Base-by-base conservation (phyloP, 2,329 filamentous ascomycete genomes). In the Aspergillus puulaauensis region DNA sequence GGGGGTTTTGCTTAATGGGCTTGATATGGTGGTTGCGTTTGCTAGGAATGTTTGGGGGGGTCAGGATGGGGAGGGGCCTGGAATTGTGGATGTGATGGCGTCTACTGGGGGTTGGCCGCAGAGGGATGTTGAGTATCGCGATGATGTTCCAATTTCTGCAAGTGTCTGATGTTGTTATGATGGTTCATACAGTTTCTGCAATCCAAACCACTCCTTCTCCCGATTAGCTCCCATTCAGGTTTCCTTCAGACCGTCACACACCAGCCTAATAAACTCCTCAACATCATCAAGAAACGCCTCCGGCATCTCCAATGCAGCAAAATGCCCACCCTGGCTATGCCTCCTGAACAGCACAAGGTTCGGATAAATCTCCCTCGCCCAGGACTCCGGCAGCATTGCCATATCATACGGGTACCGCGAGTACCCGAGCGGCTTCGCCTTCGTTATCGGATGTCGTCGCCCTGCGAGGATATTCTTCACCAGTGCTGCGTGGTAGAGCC, bases 251-350 rank as follows among this genome's bases (percentile, higher is more conserved):
- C 4, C 17, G 1, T 21, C 17, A 2, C 40, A 5, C 2, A 70
- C 64, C 50, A 68, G 64, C 9, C 65, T 54, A 11, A 73, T 62
- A 60, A 75, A 76, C 3, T 64, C 64, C 58, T 74, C 73, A 43
- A 81, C 65, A 52, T 79, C 78, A 11, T 73, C 73, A 60, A 80
- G 77, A 46, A 83, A 63, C 1, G 74, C 66, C 57, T 73, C 64
- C 0, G 76, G 75, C 21, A 77, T 74, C 41, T 80, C 77, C 9
- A 77, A 67, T 0, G 75, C 70, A 2, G 83, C 81, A 64, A 84
- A 85, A 68, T 85, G 83, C 0, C 83, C 83, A 15, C 83, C 83
- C 64, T 73, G 67, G 44, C 4, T 54, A 62, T 78, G 72, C n/a
- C 69, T 54, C 27, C 59, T 68, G 60, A 66, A 75, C 33, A 69